phyloP scores from a whole-genome alignment of 164 flowering plant species.

The Nymphaea colorata region DNA sequence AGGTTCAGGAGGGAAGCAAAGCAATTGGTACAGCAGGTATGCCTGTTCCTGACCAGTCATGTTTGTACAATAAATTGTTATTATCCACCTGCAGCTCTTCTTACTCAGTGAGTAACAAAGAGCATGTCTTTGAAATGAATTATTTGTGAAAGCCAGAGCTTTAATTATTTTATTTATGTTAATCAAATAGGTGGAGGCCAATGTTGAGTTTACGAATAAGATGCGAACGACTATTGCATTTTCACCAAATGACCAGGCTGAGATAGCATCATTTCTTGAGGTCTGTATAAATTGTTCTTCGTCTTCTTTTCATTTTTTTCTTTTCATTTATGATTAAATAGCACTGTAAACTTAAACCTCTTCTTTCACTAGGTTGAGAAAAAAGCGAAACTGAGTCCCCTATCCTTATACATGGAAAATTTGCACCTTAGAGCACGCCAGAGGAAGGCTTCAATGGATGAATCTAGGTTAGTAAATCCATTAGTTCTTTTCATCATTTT shows the following conservation, averaged over 20 bases:
- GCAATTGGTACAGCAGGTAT: conserved; percentile 74
- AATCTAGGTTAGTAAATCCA: conserved; percentile 54
- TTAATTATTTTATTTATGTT: background rate
- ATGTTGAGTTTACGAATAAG: conserved; percentile 48
- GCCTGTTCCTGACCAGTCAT: background rate
- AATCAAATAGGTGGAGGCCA: conserved; percentile 57
- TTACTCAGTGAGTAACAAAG: background rate
- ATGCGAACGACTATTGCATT: conserved; percentile 44
- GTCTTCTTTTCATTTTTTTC: background rate
- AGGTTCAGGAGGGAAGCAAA: conserved; percentile 72
- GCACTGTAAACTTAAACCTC: background rate
- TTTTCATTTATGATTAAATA: background rate
- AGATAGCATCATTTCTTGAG: conserved; percentile 54
- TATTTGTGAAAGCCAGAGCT: background rate
- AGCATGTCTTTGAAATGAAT: background rate
- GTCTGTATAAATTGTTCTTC: conserved; percentile 24
- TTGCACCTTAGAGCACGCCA: conserved; percentile 57
- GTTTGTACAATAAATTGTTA: background rate
- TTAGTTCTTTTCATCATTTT: background rate
- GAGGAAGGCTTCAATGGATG: conserved; percentile 44
- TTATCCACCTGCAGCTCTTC: too few species aligned
- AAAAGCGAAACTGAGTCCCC: conserved; percentile 49
- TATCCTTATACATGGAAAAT: conserved; percentile 44
- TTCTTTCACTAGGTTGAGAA: conserved; percentile 49
- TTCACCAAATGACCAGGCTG: conserved; percentile 71